Evolutionary conservation across 2,329 filamentous ascomycete genomes (phyloP).

Genomic region (Magnaporthiopsis rhizophila): DNA sequence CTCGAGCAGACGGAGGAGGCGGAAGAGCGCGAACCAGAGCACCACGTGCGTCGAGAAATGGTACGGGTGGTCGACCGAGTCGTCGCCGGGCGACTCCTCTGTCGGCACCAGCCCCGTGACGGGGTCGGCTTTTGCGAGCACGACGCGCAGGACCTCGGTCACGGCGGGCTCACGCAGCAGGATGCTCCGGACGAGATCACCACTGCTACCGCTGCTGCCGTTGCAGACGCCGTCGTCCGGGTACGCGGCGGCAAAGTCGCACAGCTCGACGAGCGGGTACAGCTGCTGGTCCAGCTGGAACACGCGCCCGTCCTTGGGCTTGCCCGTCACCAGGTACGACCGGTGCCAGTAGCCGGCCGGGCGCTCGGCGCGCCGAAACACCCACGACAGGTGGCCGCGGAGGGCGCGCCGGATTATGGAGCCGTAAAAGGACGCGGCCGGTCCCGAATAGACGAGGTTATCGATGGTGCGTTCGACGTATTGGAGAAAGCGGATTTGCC

Average conservation of each 20-base stretch:
- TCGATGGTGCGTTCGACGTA: conserved; percentile 4
- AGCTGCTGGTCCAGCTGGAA: conserved; percentile 17
- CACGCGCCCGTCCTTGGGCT: conserved; percentile 14
- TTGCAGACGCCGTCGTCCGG: background rate
- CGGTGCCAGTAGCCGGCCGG: conserved; percentile 14
- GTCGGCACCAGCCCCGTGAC: conserved; percentile 11
- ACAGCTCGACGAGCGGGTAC: conserved; percentile 16
- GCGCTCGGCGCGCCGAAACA: conserved; percentile 12
- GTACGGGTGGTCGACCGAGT: conserved; percentile 12
- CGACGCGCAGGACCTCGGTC: conserved; percentile 9
- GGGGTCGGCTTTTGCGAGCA: conserved; percentile 8
- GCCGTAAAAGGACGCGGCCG: background rate
- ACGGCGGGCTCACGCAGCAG: conserved; percentile 7
- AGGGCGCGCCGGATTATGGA: conserved; percentile 1
- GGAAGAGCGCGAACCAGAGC: conserved; percentile 13
- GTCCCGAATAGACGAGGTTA: conserved; percentile 2
- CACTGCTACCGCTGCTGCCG: no score
- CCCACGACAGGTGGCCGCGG: conserved; percentile 13
- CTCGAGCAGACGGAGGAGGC: conserved; percentile 6
- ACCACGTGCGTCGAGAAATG: conserved; percentile 16
- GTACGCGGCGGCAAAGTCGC: conserved; percentile 12
- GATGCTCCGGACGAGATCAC: conserved; percentile 6
- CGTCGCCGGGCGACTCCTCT: conserved; percentile 16
- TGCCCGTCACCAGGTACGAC: conserved; percentile 15
- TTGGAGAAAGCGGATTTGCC: conserved; percentile 14